These are phyloP conservation scores for Vinca minor DNA, from an alignment of 257 asterid species.

Conservation along the genomic window DNA sequence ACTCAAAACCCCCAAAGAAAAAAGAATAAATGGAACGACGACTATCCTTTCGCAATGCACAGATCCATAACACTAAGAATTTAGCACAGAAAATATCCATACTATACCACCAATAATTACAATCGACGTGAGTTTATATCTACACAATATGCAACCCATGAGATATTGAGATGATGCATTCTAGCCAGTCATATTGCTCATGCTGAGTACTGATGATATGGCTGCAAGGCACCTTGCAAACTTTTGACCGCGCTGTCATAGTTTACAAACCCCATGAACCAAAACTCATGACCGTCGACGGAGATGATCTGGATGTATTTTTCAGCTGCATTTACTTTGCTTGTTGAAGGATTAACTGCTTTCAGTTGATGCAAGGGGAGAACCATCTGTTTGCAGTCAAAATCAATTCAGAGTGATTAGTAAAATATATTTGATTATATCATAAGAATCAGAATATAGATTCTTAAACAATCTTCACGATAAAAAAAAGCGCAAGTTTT, in stretches of 20 bases:
- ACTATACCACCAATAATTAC: not conserved
- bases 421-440: not conserved
- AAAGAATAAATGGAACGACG: not conserved
- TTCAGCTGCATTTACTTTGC: slow-evolving; percentile 69
- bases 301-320: slow-evolving; percentile 83
- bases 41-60: not conserved
- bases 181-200: not conserved
- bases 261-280: slow-evolving; percentile 89
- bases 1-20: not conserved
- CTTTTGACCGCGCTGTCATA: slow-evolving; percentile 65
- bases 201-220: slow-evolving; percentile 2
- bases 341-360: slow-evolving; percentile 71
- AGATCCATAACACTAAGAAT: not conserved
- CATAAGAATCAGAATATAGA: not conserved
- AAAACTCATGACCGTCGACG: slow-evolving; percentile 84
- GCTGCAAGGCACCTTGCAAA: slow-evolving; percentile 45
- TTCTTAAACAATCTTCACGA: not conserved
- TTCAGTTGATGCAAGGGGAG: slow-evolving; percentile 85
- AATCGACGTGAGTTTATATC: not conserved
- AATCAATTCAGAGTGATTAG: not conserved
- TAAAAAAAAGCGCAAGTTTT: not conserved
- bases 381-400: slow-evolving; percentile 50
- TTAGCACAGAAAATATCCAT: not conserved
- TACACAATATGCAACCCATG: not conserved
- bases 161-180: not conserved